Base-by-base conservation (phyloP, 2,329 filamentous ascomycete species). In the Trichoderma breve region DNA sequence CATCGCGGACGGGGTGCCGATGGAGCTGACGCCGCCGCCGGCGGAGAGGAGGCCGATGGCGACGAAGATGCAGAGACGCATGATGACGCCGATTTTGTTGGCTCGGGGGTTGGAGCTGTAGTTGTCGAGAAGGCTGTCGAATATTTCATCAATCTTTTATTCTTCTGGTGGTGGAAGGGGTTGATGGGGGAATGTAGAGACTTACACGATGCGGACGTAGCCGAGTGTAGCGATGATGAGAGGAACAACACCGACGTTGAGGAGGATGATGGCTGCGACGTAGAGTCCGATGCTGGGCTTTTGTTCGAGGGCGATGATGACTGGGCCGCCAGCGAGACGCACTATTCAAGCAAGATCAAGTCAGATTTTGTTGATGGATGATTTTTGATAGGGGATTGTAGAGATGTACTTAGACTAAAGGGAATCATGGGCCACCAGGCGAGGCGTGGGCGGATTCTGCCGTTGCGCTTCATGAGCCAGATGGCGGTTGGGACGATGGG, bases 211-310 rank as follows among this genome's bases (percentile, higher is more conserved):
- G 58, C 77, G 75, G 8, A 74, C 75, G 36, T 79, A 73, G 9
- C 77, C 78, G 14, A 78, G 51, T 7, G 75, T 70, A 12, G 77
- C 75, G 11, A 78, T 66, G 11, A 79, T 72, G 8, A 80, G 74
- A 8, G 78, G 76, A 6, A 79, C 74, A 6, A 78, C 74, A 34
- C 78, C 78, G 26, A 79, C 74, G 66, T 79, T 79, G 62, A 79
- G 77, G 6, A 79, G 74, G 24, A 79, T 69, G 6, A 76, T 72
- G 11, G 77, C 74, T 18, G 78, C 76, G 34, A 77, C 74, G 68
- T 74, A 75, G 34, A 79, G 73, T 6, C 77, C 77, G 15, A 75
- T 63, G 60, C 73, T 74, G 6, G 72, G 73, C n/a, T 74, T 70
- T 3, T 71, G 63, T 3, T 77, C 73, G 30, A 75, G 65, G 47